phyloP scores from a whole-genome alignment of 164 flowering plant genomes.

The Macadamia integrifolia region DNA sequence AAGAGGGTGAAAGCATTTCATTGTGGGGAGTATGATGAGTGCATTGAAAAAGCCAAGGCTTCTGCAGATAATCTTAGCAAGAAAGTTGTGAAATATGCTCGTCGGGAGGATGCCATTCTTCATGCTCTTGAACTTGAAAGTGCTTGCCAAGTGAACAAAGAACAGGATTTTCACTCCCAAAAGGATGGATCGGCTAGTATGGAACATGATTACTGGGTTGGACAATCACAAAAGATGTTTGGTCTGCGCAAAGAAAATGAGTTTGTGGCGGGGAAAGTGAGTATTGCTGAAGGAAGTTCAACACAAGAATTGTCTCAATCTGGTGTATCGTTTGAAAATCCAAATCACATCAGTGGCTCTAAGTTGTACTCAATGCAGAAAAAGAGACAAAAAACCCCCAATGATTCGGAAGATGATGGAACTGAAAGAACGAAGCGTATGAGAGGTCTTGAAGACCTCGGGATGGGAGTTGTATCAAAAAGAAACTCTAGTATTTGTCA shows the following conservation, averaged over 20 bases:
- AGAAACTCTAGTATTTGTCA: constrained; percentile 16
- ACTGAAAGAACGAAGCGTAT: constrained; percentile 68
- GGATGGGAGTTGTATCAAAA: constrained; percentile 34
- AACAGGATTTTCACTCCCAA: constrained; percentile 16
- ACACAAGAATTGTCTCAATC: constrained; percentile 58
- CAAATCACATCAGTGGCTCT: constrained; percentile 25
- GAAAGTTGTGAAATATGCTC: constrained; percentile 71
- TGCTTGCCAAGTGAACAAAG: constrained; percentile 31
- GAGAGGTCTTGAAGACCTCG: constrained; percentile 86
- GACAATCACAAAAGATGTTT: constrained; percentile 23
- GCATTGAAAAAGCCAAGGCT: constrained; percentile 77
- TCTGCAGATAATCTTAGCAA: constrained; percentile 42
- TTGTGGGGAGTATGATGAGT: constrained; percentile 82
- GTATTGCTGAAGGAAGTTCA: constrained; percentile 29
- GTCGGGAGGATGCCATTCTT: constrained; percentile 86
- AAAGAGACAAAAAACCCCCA: constrained; percentile 56
- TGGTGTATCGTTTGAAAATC: constrained; percentile 56
- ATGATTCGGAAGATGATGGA: constrained; percentile 93
- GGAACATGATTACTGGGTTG: constrained; percentile 18
- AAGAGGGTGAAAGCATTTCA: constrained; percentile 88
- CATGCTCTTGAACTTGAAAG: constrained; percentile 82
- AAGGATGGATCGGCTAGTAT: constrained; percentile 18
- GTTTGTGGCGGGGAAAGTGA: constrained; percentile 25
- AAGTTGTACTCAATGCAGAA: constrained; percentile 31
- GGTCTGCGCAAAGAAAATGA: constrained; percentile 26